Base-by-base conservation (phyloP, 2,329 filamentous ascomycete genomes). In the Cladophialophora carrionii region DNA sequence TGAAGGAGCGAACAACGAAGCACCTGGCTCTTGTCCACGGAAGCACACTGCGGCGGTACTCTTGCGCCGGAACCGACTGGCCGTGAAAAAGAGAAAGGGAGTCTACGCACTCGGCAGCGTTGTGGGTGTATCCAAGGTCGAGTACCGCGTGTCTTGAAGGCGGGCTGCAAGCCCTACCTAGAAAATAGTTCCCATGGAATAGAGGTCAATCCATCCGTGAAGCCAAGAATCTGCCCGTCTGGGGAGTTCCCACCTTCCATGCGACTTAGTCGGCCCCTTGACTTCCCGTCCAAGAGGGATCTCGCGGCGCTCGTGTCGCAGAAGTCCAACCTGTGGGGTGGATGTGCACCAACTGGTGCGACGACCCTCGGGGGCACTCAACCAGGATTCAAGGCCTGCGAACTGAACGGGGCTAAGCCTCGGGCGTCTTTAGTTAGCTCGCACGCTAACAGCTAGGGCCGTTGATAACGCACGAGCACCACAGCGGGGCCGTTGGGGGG, bases 201-300 rank as follows among this genome's bases (percentile, higher is more conserved):
- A 20, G 12, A 48, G 26, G 37, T 43, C 37, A 31, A 12, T n/a
- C 12, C 41, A 43, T 10, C 10, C 10, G 17, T 17, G 20, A 58
- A 14, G 20, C 56, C 49, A 58, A 26, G 26, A 43, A 3, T 29
- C 31, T 46, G 41, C 56, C 26, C 20, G 26, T 31, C 20, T 14
- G 17, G 6, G 41, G 10, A 58, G 14, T 58, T 58, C 56, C 29
- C 26, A 24, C 24, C 56, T 58, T 58, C 41, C 55, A 24, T 29
- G 22, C 14, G 26, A 20, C 20, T n/a, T 7, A 43, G 37, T 7
- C 32, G 37, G 37, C 37, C 37, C 37, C 26, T 20, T 55, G 52
- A 29, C 37, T 29, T 48, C 37, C 37, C 37, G 31, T 58, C 41
- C 20, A 58, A 14, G 20, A 57, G 56, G 56, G 41, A 49, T 31